Conservation (phyloP, 768 basidiomycete species). For the Hygrophorus russula region DNA sequence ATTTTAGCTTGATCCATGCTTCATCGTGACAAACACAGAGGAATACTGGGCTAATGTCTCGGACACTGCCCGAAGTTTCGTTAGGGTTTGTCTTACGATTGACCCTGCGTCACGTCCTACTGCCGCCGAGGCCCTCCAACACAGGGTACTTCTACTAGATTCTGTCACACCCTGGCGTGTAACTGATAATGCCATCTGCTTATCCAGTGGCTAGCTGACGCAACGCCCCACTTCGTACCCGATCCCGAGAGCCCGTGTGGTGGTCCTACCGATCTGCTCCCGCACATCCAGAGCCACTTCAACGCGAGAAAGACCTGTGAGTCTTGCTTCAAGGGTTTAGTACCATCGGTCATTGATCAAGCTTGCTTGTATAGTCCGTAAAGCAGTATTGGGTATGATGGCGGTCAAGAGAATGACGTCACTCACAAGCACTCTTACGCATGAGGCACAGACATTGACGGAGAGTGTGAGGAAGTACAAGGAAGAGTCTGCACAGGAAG, state of each 20-base stretch:
- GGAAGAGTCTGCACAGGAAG: constrained; percentile 65
- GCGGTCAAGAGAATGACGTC: constrained; percentile 74
- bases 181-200: neutral
- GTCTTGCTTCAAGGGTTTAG: constrained; percentile 17
- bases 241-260: constrained; percentile 47
- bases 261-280: constrained; percentile 67
- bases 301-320: constrained; percentile 79
- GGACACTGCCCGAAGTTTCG: constrained; percentile 73
- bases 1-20: too few species aligned
- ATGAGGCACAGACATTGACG: constrained; percentile 38
- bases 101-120: constrained; percentile 78
- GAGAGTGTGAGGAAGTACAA: constrained; percentile 60
- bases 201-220: constrained; percentile 60
- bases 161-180: neutral
- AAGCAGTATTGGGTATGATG: constrained; percentile 78
- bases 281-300: constrained; percentile 82
- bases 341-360: constrained; percentile 5
- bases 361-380: constrained; percentile 50
- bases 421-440: constrained; percentile 30
- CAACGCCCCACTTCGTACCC: constrained; percentile 58
- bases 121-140: constrained; percentile 59
- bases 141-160: constrained; percentile 30
- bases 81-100: constrained; percentile 70
- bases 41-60: constrained; percentile 88
- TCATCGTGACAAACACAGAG: constrained; percentile 15